Evolutionary conservation across 1,284 basidiomycete species (phyloP).

Genomic region (Cryptococcus sp.): DNA sequence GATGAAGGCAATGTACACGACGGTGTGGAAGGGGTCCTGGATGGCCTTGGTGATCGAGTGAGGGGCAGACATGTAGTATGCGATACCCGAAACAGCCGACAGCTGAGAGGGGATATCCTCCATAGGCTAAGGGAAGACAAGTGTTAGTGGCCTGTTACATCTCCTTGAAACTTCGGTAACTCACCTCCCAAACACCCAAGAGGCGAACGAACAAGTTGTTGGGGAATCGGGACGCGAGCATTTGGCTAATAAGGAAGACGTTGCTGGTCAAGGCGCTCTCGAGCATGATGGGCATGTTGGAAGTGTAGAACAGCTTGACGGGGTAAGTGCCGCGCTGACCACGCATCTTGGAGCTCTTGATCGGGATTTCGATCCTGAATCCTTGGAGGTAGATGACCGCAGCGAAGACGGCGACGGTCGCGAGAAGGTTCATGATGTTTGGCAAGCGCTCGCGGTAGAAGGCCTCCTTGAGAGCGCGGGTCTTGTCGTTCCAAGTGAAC

Average conservation of each 20-base stretch:
- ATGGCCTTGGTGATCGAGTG: conserved; percentile 84
- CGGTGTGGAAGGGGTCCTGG: conserved; percentile 90
- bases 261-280: conserved; percentile 92
- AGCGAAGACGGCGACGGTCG: conserved; percentile 88
- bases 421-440: conserved; percentile 96
- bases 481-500: conserved; percentile 99
- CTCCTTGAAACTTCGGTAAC: conserved; percentile 25
- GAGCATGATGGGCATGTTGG: conserved; percentile 99
- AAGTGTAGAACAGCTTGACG: conserved; percentile 98
- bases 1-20: conserved; percentile 90
- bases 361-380: conserved; percentile 97
- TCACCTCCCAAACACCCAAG: conserved; percentile 93
- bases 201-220: conserved; percentile 85
- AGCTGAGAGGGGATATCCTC: conserved; percentile 87
- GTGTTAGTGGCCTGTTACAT: too few relatives aligned
- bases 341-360: conserved; percentile 94
- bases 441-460: conserved; percentile 97
- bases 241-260: conserved; percentile 95
- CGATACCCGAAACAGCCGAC: conserved; percentile 85
- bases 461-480: conserved; percentile 92
- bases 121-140: conserved; percentile 63
- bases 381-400: conserved; percentile 98
- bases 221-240: conserved; percentile 90
- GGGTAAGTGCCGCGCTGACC: conserved; percentile 95
- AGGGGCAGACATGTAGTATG: conserved; percentile 97